phyloP scores from a whole-genome alignment of 495 filamentous ascomycete genomes.

The Lasiosphaeris hirsuta region DNA sequence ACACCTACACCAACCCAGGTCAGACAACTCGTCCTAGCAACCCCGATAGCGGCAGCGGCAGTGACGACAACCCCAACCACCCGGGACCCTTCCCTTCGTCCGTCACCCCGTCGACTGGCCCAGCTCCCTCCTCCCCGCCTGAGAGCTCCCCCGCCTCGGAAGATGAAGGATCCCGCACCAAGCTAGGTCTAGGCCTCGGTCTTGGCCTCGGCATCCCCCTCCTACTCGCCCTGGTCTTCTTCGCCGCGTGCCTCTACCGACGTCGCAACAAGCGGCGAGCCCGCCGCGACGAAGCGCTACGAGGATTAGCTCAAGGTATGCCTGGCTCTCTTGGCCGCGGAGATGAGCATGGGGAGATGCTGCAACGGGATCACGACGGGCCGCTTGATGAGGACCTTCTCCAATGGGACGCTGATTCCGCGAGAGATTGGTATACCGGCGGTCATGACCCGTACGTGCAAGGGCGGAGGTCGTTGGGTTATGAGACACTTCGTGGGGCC shows the following conservation, averaged over 20 bases:
- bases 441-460: slow-evolving; percentile 39
- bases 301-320: slow-evolving; percentile 39
- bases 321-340: slow-evolving; percentile 10
- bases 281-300: slow-evolving; percentile 37
- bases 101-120: background rate
- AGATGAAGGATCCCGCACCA: slow-evolving; percentile 1
- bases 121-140: background rate
- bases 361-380: slow-evolving; percentile 46
- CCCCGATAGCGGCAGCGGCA: background rate
- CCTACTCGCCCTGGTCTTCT: slow-evolving; percentile 47
- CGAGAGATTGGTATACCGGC: slow-evolving; percentile 40
- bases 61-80: background rate
- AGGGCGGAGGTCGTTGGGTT: slow-evolving; percentile 40
- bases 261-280: slow-evolving; percentile 35
- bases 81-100: background rate
- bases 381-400: slow-evolving; percentile 19
- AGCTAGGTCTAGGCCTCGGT: slow-evolving; percentile 58
- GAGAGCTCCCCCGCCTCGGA: background rate
- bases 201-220: slow-evolving; percentile 71
- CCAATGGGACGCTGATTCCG: slow-evolving; percentile 27
- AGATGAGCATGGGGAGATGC: slow-evolving; percentile 40
- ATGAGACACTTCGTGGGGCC: slow-evolving; percentile 39
- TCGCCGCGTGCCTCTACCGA: slow-evolving; percentile 57
- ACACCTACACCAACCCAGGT: slow-evolving; percentile 61
- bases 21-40: background rate